Evolutionary conservation across 192 early-diverging fungal genomes (phyloP), one percentile per base, ranked within the genome.

Genomic region (Coemansia sp.): DNA sequence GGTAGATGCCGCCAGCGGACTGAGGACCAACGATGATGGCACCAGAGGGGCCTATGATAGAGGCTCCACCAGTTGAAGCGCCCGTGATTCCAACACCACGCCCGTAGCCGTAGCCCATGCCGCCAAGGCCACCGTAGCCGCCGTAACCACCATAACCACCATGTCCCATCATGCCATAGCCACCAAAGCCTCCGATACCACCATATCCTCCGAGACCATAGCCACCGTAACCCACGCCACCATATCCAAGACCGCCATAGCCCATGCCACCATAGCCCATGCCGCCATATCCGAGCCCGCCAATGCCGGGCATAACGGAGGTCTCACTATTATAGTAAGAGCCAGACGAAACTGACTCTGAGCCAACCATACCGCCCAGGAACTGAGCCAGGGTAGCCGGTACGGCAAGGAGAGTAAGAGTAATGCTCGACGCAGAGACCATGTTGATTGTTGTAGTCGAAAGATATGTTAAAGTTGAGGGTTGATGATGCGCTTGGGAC

Each of bases 1-100:
- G 46, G 66, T 68, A 82, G 36, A 70, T 54, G 59, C 79, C 79
- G 74, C 79, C 79, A 73, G 79, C 74, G 73, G 74, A 82, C 68
- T 82, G 79, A 36, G 79, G 79, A 21, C 79, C 79, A 42, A 82
- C 79, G 29, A 74, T 66, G 51, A 82, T 82, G 16, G 79, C 73
- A 29, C 79, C 79, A 14, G 79, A 82, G 3, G 79, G 79, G 37
- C 79, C 79, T n/a, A 77, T 59, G 51, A 82, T 77, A 2, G 73
- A 64, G 16, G 79, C 79, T 14, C 79, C 79, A 24, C 74, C 45
- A 33, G 79, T 82, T 53, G 59, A 77, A 14, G 79, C 74, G 34
- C 79, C 79, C 29, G 42, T 64, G 44, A 77, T 71, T 11, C 39
- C 72, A 11, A 65, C 64, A 8, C 71, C 68, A 8, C 54, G 78